phyloP scores from a whole-genome alignment of 306 rosid species.

The Rosa chinensis region DNA sequence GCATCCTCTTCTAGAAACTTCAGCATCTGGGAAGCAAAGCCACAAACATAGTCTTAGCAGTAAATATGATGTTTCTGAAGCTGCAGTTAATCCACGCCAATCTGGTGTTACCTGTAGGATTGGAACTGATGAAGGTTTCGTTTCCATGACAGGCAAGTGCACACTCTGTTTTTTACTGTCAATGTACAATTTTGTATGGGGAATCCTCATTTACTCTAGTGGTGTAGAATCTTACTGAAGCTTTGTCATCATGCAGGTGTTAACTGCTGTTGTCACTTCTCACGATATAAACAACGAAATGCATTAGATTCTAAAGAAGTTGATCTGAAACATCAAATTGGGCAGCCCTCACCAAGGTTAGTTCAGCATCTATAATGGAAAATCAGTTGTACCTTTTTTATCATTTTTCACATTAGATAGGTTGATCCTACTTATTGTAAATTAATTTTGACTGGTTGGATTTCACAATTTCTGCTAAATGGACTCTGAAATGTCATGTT shows the following conservation, averaged over 20 bases:
- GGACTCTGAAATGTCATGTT: neutral
- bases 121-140: conserved; percentile 33
- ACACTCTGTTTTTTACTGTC: conserved; percentile 4
- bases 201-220: conserved; percentile 9
- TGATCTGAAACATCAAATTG: conserved; percentile 34
- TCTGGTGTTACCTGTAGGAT: conserved; percentile 31
- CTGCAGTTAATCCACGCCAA: conserved; percentile 27
- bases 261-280: conserved; percentile 30
- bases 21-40: conserved; percentile 27
- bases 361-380: conserved; percentile 23
- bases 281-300: conserved; percentile 33
- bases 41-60: conserved; percentile 11
- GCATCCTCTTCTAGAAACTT: conserved; percentile 28
- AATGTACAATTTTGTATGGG: conserved; percentile 18
- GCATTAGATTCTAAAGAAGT: conserved; percentile 33
- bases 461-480: conserved; percentile 1
- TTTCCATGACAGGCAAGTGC: conserved; percentile 36
- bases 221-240: conserved; percentile 17
- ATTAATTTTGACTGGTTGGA: neutral
- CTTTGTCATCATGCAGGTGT: conserved; percentile 39
- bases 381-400: neutral
- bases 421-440: neutral
- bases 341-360: conserved; percentile 48
- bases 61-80: conserved; percentile 38
- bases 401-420: conserved; percentile 1